These are phyloP conservation scores for Tausonia pullulans DNA, from an alignment of 1,284 basidiomycete genomes.

Conservation along the genomic window DNA sequence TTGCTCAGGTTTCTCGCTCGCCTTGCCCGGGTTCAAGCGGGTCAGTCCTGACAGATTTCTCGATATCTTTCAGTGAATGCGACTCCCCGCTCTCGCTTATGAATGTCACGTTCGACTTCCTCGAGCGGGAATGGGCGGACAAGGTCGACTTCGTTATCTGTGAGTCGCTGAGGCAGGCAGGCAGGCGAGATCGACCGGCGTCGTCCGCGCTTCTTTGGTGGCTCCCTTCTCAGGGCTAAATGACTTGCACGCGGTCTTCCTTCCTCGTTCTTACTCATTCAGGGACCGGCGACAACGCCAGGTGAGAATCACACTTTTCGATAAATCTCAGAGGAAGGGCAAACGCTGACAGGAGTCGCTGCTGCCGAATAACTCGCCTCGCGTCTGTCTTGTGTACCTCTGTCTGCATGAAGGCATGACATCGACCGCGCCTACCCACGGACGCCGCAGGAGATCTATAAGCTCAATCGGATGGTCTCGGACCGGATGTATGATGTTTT, in stretches of 20 bases:
- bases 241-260: not conserved
- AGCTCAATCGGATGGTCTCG: constrained; percentile 58
- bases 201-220: no score
- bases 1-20: not conserved
- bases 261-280: constrained; percentile 18
- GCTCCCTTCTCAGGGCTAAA: no score
- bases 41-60: no score
- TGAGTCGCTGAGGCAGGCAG: constrained; percentile 30
- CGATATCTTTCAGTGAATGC: constrained; percentile 50
- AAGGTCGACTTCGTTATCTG: constrained; percentile 86
- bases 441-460: constrained; percentile 68
- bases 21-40: no score
- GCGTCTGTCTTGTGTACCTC: not conserved
- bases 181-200: no score
- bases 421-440: constrained; percentile 70
- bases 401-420: constrained; percentile 54
- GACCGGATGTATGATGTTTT: constrained; percentile 61
- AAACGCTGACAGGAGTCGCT: not conserved
- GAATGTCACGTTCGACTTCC: constrained; percentile 68
- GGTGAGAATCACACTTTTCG: constrained; percentile 38
- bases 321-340: not conserved
- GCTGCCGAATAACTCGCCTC: not conserved
- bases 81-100: constrained; percentile 70
- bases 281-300: constrained; percentile 88
- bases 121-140: constrained; percentile 65